phyloP scores from a whole-genome alignment of 2,329 filamentous ascomycete species.

The Trichoderma simmonsii region DNA sequence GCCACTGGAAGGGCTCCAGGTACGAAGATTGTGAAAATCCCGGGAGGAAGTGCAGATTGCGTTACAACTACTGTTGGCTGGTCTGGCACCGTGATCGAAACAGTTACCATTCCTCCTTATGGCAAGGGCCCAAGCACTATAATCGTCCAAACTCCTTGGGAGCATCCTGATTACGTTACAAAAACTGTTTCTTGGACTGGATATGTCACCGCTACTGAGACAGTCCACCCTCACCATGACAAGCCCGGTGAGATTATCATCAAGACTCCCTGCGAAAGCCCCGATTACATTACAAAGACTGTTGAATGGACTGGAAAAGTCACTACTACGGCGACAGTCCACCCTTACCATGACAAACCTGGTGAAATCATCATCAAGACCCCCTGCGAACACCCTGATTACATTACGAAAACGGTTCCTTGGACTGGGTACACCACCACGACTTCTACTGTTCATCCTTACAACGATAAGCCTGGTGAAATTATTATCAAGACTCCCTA shows the following conservation, averaged over 20 bases:
- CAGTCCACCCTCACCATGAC: background rate
- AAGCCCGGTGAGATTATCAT: background rate
- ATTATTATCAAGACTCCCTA: background rate
- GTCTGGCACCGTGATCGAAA: background rate
- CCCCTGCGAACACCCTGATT: background rate
- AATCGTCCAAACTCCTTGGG: background rate
- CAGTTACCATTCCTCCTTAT: background rate
- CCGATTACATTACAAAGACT: background rate
- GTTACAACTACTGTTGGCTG: background rate
- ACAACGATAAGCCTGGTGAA: background rate
- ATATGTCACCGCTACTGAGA: background rate
- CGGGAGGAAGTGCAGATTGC: background rate
- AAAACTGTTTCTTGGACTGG: background rate
- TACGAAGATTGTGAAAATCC: background rate
- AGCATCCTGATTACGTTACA: background rate
- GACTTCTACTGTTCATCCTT: background rate
- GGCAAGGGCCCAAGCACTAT: background rate
- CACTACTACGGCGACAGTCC: background rate
- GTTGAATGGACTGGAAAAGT: background rate
- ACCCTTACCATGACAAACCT: background rate
- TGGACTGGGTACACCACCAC: background rate
- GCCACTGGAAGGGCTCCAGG: background rate
- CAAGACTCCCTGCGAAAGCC: background rate
- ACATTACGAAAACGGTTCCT: background rate
- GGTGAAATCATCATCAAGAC: background rate